A percentile compares a stretch with the other conserved stretches of the same genome.
phyloP scores from a whole-genome alignment of 1,284 basidiomycete genomes.

The Sphaerobolus stellatus region DNA sequence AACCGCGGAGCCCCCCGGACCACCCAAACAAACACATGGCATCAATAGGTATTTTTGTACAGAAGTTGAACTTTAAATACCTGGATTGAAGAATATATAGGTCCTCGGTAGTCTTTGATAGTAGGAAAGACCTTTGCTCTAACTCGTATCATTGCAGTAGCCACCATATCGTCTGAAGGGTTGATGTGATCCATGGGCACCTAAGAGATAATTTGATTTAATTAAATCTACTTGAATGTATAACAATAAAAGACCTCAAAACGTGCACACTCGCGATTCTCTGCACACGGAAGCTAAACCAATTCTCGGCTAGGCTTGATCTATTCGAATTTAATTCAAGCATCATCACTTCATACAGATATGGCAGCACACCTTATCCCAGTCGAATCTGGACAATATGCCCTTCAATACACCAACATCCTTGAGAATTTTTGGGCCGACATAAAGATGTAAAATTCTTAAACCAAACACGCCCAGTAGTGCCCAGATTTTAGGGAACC shows the following conservation, averaged over 20 bases:
- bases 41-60: not conserved
- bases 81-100: conserved; percentile 50
- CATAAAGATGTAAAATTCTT: too few relatives aligned
- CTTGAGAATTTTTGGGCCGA: too few relatives aligned
- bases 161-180: conserved; percentile 25
- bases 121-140: conserved; percentile 26
- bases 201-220: conserved; percentile 10
- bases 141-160: conserved; percentile 29
- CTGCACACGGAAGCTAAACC: not conserved
- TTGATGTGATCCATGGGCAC: conserved; percentile 33
- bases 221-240: too few relatives aligned
- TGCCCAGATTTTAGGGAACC: too few relatives aligned
- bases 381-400: too few relatives aligned
- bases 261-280: conserved; percentile 4
- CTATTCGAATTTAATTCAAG: not conserved
- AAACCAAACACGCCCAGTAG: too few relatives aligned
- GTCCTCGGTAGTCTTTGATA: conserved; percentile 39
- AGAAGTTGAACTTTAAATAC: conserved; percentile 11
- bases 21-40: conserved; percentile 25
- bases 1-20: conserved; percentile 50
- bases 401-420: too few relatives aligned
- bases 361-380: not conserved
- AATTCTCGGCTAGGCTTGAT: not conserved
- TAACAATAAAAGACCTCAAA: not conserved
- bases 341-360: not conserved